Base-by-base conservation (phyloP, 116 monocot genomes). In the Dioscorea cayenensis region DNA sequence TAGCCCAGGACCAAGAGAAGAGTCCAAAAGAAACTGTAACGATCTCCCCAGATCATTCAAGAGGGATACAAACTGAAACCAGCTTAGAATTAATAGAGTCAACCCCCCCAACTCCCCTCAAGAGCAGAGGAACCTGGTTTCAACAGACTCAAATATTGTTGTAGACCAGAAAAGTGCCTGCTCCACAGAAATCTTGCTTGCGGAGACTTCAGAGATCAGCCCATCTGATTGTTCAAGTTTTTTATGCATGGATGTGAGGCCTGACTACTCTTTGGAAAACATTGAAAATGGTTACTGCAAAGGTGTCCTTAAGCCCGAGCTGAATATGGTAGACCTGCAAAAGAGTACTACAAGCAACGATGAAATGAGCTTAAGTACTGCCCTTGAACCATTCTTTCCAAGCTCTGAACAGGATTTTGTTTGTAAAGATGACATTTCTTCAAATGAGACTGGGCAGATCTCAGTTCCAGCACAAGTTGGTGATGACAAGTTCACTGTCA, bases 401-500 rank as follows among this genome's bases (percentile, higher is more conserved):
- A 73, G 51, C 65, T 79, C 87, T 18, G 96, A 85, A n/a, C 87
- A 87, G 59, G 90, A 88, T 17, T 84, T 80, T 77, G 48, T 87
- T 77, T 92, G 66, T 29, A 89, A 82, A 68, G 89, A 85, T 76
- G 92, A 89, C 51, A 9, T 72, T 6, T 65, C 82, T 48, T 9
- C 52, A 36, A 68, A 50, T 66, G 73, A 60, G 48, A 14, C 73
- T 28, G 68, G 59, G 38, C 60, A 70, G 29, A 76, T 23, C 2
- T 58, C 72, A 19, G 32, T 70, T 48, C 55, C 77, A 32, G 27
- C 63, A 43, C 77, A 49, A 38, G 20, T 52, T 64, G 84, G 65
- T 28, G 91, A 86, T 51, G 91, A 88, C 63, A 80, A 77, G 65
- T 89, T 83, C 51, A 81, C 86, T 10, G 87, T 92, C 48, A 69